Percentiles rank a stretch among this genome's conserved stretches.
Evolutionary conservation across 345 rosid species (phyloP).

Genomic region (Pistacia integerrima): DNA sequence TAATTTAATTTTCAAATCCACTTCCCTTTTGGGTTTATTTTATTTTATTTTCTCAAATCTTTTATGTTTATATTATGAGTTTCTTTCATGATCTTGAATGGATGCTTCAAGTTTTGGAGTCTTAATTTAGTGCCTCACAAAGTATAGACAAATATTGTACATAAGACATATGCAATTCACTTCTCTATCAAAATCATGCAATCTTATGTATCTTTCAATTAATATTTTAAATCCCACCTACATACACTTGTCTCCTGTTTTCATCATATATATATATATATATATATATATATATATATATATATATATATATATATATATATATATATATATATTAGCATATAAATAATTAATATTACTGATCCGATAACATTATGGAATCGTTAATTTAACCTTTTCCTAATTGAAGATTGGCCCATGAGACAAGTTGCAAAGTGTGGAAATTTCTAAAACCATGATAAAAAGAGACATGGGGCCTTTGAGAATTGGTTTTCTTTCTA

Average conservation of each 20-base stretch:
- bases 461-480: constrained; percentile 31
- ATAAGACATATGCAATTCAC: constrained; percentile 24
- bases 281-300: too few relatives aligned
- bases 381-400: background rate
- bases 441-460: constrained; percentile 23
- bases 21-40: background rate
- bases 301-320: too few relatives aligned
- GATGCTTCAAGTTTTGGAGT: constrained; percentile 7
- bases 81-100: constrained; percentile 15
- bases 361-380: too few relatives aligned
- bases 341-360: too few relatives aligned
- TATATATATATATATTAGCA: too few relatives aligned
- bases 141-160: constrained; percentile 39
- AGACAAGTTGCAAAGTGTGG: constrained; percentile 13
- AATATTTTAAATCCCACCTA: constrained; percentile 24
- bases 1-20: constrained; percentile 12
- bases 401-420: constrained; percentile 17
- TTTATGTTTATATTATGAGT: background rate
- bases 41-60: background rate
- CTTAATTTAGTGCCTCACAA: constrained; percentile 42
- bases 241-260: background rate
- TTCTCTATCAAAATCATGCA: constrained; percentile 38
- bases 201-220: constrained; percentile 34
- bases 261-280: too few relatives aligned
- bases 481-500: background rate